Evolutionary conservation across 2,329 filamentous ascomycete species (phyloP).

Genomic region (Paradendryphiella salina): DNA sequence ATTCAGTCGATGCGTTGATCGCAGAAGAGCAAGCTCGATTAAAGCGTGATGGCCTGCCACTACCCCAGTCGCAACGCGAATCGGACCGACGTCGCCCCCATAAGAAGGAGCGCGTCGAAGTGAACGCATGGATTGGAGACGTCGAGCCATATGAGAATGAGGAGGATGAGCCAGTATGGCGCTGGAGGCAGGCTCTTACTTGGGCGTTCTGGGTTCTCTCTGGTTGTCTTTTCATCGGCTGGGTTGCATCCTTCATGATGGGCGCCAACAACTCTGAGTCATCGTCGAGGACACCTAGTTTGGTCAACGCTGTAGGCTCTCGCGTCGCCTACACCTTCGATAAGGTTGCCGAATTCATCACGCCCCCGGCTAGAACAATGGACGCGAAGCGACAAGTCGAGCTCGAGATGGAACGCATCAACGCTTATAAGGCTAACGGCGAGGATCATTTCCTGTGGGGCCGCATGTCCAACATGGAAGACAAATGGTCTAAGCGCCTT

Average conservation of each 20-base stretch:
- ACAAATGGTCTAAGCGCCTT: slow-evolving; percentile 14
- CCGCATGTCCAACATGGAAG: slow-evolving; percentile 22
- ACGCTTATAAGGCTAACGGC: slow-evolving; percentile 7
- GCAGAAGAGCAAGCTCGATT: slow-evolving; percentile 25
- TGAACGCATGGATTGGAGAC: slow-evolving; percentile 27
- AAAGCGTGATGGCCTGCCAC: slow-evolving; percentile 18
- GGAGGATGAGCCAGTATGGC: slow-evolving; percentile 23
- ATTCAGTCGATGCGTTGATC: slow-evolving; percentile 20
- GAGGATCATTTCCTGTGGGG: slow-evolving; percentile 25
- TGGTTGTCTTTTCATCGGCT: slow-evolving; percentile 3
- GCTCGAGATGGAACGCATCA: background rate
- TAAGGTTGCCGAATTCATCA: slow-evolving; percentile 20
- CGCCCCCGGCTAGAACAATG: slow-evolving; percentile 15
- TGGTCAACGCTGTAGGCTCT: slow-evolving; percentile 17
- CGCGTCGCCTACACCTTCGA: slow-evolving; percentile 24
- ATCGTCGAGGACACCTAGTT: slow-evolving; percentile 8
- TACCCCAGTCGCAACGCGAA: slow-evolving; percentile 8
- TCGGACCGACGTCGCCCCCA: slow-evolving; percentile 7
- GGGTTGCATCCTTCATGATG: slow-evolving; percentile 1
- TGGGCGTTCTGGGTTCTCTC: slow-evolving; percentile 17
- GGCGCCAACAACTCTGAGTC: slow-evolving; percentile 9
- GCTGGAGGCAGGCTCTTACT: slow-evolving; percentile 14
- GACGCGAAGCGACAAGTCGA: slow-evolving; percentile 1
- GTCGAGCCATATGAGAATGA: slow-evolving; percentile 16
- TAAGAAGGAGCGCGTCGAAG: slow-evolving; percentile 12